Conservation (phyloP, 495 filamentous ascomycete species). For the Aspergillus nanangensis region DNA sequence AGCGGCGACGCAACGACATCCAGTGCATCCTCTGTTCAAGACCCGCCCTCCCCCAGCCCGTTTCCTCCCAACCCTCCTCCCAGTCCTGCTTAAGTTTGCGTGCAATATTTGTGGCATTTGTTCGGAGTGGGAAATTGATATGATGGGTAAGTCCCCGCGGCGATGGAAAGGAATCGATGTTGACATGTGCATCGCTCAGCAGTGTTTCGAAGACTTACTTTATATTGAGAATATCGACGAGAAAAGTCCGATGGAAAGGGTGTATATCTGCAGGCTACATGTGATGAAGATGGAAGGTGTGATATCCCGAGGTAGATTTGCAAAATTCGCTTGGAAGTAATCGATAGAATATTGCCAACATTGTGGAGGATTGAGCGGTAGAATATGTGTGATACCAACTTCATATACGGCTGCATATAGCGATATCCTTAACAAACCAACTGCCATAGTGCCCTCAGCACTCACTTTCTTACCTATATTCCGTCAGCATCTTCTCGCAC, state of each 20-base stretch:
- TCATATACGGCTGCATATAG: neutral
- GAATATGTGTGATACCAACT: neutral
- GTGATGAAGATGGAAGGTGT: neutral
- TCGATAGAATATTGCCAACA: neutral
- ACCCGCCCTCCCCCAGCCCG: constrained; percentile 37
- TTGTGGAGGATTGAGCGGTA: neutral
- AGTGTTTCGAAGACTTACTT: constrained; percentile 5
- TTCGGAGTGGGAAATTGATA: neutral
- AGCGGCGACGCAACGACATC: neutral
- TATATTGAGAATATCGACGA: constrained; percentile 2
- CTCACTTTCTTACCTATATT: no score
- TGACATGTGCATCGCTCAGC: neutral
- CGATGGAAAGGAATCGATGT: neutral
- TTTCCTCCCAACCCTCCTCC: constrained; percentile 41
- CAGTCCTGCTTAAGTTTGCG: constrained; percentile 30
- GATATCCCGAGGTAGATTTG: neutral
- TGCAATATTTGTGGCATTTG: no score
- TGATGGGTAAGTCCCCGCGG: neutral
- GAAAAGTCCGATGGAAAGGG: neutral
- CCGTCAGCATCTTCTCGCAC: no score
- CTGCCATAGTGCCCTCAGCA: no score
- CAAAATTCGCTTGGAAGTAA: neutral
- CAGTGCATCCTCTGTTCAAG: constrained; percentile 12
- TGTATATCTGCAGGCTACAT: constrained; percentile 3
- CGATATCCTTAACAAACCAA: no score